Evolutionary conservation across 345 rosid genomes (phyloP), one percentile per base, ranked within the genome.

Genomic region (Euphorbia pulcherrima): DNA sequence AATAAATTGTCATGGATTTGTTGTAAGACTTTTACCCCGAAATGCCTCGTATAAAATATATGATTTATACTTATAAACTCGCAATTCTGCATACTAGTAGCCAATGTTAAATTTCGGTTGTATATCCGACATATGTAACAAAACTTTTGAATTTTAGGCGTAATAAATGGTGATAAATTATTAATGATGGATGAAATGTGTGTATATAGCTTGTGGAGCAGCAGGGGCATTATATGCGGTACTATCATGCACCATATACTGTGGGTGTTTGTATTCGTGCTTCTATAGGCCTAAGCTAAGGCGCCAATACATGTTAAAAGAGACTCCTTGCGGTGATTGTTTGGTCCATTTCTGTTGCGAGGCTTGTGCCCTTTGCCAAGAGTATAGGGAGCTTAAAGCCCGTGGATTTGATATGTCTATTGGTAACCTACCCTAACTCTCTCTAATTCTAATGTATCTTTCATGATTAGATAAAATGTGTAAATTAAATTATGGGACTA

Each of bases 331-430:
- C 16, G 29, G 28, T 1, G 83, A 82, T 44, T 82, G 80, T 50
- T 24, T 72, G 35, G 50, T 55, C 16, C 83, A 82, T 48, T 72
- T 27, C n/a, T 82, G 29, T 58, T 82, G 83, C 64, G 83, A 79
- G 73, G 0, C 24, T 5, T 82, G 83, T 52, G 75, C 85, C 44
- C 66, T 82, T 12, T 73, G 79, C 40, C 83, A 82, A 40, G 78
- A 82, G 46, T 79, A 82, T 11, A 71, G 77, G 1, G 83, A 82
- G 70, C 85, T 82, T 66, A 1, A 82, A 62, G 62, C 17, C 46
- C 81, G 79, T 47, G 85, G 85, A 27, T 82, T 71, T 44, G 77
- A 82, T 68, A 68, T 79, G 79, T 61, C 81, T 26, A 26, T 79
- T 7, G 82, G 85, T 82, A 10, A n/a, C n/a, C n/a, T n/a, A n/a